Conservation (phyloP, 2,329 filamentous ascomycete species). For the Fusarium sp. region DNA sequence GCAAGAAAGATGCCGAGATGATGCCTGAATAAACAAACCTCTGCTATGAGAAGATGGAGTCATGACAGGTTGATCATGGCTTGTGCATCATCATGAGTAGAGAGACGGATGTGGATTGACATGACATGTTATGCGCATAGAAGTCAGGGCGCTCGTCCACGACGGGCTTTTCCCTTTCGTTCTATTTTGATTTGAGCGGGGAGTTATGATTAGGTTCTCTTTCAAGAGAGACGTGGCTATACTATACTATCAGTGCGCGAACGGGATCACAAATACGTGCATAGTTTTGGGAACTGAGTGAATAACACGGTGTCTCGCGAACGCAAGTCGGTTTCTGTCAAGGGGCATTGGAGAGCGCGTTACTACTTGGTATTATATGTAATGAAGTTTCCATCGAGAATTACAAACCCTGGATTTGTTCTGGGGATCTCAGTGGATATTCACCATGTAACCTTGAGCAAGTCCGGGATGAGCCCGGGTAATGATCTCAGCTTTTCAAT, state of each 20-base stretch:
- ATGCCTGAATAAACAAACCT: background rate
- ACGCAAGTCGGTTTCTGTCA: conserved; percentile 3
- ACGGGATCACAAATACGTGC: background rate
- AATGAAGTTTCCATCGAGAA: background rate
- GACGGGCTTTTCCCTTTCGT: conserved; percentile 15
- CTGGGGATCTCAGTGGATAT: conserved; percentile 2
- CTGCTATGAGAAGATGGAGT: background rate
- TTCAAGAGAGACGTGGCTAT: conserved; percentile 10
- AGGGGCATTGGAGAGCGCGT: conserved; percentile 4
- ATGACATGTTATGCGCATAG: conserved; percentile 31
- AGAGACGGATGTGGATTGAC: conserved; percentile 7
- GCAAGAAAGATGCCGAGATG: background rate
- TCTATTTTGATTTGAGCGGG: conserved; percentile 30
- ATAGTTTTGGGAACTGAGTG: background rate
- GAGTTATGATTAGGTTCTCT: conserved; percentile 19
- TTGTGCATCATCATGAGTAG: conserved; percentile 10
- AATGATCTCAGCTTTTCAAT: background rate
- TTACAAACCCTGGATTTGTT: background rate
- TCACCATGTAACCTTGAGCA: background rate
- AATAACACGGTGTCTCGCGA: background rate
- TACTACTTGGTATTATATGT: background rate
- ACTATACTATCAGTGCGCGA: background rate
- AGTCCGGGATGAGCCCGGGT: conserved; percentile 10
- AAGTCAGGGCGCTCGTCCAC: conserved; percentile 41
- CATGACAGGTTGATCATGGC: conserved; percentile 7